Conservation (phyloP, 306 rosid species). For the Acacia crassicarpa region DNA sequence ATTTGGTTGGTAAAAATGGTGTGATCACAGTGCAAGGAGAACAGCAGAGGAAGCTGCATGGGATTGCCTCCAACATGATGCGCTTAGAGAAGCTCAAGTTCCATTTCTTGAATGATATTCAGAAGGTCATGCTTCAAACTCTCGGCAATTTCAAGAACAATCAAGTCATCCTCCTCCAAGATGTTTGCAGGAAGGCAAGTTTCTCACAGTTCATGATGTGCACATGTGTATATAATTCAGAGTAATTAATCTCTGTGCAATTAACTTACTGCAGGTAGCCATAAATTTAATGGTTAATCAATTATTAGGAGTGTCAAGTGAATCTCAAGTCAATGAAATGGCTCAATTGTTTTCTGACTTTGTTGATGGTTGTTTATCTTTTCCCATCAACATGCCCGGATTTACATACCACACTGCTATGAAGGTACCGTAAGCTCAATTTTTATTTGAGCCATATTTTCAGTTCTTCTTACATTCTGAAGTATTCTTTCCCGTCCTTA, state of each 20-base stretch:
- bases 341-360: conserved; percentile 81
- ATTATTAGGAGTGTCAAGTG: conserved; percentile 73
- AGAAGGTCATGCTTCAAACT: conserved; percentile 67
- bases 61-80: conserved; percentile 87
- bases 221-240: not conserved
- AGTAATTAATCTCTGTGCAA: not conserved
- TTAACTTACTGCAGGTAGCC: conserved; percentile 56
- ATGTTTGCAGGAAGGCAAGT: conserved; percentile 85
- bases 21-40: conserved; percentile 94
- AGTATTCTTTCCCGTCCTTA: not conserved
- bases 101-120: conserved; percentile 69
- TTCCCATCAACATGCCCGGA: conserved; percentile 71
- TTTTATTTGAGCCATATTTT: not conserved
- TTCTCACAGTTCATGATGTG: not conserved
- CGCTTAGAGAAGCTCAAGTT: conserved; percentile 71
- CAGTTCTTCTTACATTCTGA: not conserved
- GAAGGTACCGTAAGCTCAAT: conserved; percentile 53
- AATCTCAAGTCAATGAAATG: conserved; percentile 73
- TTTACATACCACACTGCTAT: conserved; percentile 78
- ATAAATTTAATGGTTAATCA: conserved; percentile 91
- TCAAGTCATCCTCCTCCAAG: conserved; percentile 72
- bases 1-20: conserved; percentile 91
- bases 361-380: conserved; percentile 85
- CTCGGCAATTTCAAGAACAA: conserved; percentile 52
- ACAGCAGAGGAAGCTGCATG: conserved; percentile 81